phyloP scores from a whole-genome alignment of 805 yeast genomes.

The Candida germanica region DNA sequence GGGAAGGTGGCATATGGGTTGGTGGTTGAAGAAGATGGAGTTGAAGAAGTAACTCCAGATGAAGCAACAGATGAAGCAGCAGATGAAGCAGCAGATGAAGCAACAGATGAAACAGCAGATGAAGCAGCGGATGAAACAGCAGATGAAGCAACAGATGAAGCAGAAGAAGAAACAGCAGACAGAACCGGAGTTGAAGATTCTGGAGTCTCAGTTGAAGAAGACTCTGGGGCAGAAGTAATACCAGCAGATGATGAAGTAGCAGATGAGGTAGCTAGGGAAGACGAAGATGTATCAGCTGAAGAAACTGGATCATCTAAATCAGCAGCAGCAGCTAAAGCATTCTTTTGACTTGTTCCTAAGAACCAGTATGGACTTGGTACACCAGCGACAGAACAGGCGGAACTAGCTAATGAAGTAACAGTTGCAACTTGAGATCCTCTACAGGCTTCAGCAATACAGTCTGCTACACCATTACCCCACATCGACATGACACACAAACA shows the following conservation, averaged over 20 bases:
- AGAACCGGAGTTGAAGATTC: conserved; percentile 5
- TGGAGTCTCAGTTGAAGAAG: conserved; percentile 6
- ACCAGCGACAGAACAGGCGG: conserved; percentile 32
- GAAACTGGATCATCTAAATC: conserved; percentile 13
- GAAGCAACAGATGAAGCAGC: conserved; percentile 7
- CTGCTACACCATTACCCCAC: conserved; percentile 29
- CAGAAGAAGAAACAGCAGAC: conserved; percentile 1
- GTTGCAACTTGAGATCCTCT: conserved; percentile 26
- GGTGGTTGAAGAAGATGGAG: conserved; percentile 10
- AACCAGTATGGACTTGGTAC: conserved; percentile 33
- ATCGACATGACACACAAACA: conserved; percentile 40
- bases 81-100: conserved; percentile 2
- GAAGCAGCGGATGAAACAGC: conserved; percentile 3
- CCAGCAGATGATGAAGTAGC: conserved; percentile 4
- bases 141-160: conserved; percentile 2
- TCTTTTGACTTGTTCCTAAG: conserved; percentile 28
- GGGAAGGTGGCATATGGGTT: conserved; percentile 42
- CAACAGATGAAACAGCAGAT: not conserved
- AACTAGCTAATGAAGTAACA: conserved; percentile 28
- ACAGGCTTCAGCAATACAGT: conserved; percentile 38
- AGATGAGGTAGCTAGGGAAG: conserved; percentile 1
- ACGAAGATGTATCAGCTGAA: not conserved
- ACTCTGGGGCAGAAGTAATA: conserved; percentile 1
- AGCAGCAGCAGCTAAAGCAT: conserved; percentile 27
- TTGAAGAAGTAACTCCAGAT: conserved; percentile 14